Percentiles rank a stretch among this genome's conserved stretches.
phyloP scores from a whole-genome alignment of 768 basidiomycete genomes.

The Russula vinacea region DNA sequence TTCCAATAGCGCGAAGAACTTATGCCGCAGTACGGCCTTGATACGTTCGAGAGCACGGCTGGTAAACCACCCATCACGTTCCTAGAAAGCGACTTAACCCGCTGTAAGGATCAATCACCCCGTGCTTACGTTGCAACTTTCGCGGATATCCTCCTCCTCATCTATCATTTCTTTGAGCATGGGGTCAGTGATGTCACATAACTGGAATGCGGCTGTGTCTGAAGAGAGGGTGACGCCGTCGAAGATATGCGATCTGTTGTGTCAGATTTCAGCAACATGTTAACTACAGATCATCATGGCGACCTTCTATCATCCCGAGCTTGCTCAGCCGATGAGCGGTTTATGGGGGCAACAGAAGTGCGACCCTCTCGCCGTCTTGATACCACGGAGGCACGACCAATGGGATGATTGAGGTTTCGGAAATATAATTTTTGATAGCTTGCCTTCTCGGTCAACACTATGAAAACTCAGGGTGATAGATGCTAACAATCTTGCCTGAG shows the following conservation, averaged over 20 bases:
- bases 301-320: constrained; percentile 30
- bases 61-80: constrained; percentile 89
- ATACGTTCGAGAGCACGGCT: constrained; percentile 75
- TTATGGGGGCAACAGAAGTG: constrained; percentile 27
- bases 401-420: constrained; percentile 80
- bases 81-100: constrained; percentile 40
- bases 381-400: constrained; percentile 71
- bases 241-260: constrained; percentile 69
- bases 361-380: constrained; percentile 60
- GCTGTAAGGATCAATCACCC: constrained; percentile 3
- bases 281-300: constrained; percentile 24
- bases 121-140: constrained; percentile 66
- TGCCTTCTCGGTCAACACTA: constrained; percentile 3
- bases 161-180: constrained; percentile 81
- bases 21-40: constrained; percentile 79
- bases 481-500: constrained; percentile 69
- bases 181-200: constrained; percentile 87
- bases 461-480: constrained; percentile 5
- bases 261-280: neutral
- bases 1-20: constrained; percentile 75
- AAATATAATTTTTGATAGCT: constrained; percentile 91
- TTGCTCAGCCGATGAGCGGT: constrained; percentile 40
- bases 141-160: constrained; percentile 62
- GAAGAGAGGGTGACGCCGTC: constrained; percentile 77
- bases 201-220: constrained; percentile 90